A percentile compares a stretch with the other conserved stretches of the same genome.
Conservation (phyloP, 352 stramenopile species). For the Elongisporangium prolatum region DNA sequence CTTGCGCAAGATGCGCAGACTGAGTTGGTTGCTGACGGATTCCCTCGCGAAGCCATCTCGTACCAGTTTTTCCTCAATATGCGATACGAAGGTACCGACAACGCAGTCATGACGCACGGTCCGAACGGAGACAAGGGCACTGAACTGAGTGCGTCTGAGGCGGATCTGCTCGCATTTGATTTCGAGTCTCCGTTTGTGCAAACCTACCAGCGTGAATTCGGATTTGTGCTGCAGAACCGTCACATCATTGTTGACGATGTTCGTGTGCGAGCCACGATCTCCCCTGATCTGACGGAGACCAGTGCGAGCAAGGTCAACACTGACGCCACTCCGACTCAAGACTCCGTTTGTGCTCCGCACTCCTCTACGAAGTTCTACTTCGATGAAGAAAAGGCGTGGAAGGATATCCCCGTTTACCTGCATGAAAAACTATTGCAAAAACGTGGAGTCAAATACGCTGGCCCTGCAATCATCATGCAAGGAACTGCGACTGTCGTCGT, state of each 20-base stretch:
- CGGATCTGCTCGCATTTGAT: conserved; percentile 63
- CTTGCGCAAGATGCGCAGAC: conserved; percentile 57
- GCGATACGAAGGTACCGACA: conserved; percentile 98
- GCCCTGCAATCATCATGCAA: conserved; percentile 97
- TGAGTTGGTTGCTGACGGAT: conserved; percentile 72
- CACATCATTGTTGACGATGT: conserved; percentile 96
- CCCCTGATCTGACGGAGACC: conserved; percentile 54
- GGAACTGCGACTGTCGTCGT: conserved; percentile 97
- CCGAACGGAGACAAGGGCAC: conserved; percentile 39
- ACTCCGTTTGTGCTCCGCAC: conserved; percentile 30
- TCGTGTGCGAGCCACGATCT: conserved; percentile 94
- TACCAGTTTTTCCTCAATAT: conserved; percentile 97
- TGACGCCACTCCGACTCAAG: not conserved
- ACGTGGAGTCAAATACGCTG: conserved; percentile 57
- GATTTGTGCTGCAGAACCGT: conserved; percentile 94
- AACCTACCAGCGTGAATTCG: conserved; percentile 97
- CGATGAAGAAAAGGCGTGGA: conserved; percentile 69
- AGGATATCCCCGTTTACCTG: conserved; percentile 91
- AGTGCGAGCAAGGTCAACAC: conserved; percentile 4
- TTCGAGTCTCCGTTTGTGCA: conserved; percentile 86
- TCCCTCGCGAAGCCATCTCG: conserved; percentile 88
- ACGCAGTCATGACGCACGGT: conserved; percentile 93
- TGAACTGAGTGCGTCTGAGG: conserved; percentile 18
- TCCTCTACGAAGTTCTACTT: conserved; percentile 81
- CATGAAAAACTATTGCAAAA: conserved; percentile 85